Conservation (phyloP, 805 yeast genomes). For the Candida verbasci region DNA sequence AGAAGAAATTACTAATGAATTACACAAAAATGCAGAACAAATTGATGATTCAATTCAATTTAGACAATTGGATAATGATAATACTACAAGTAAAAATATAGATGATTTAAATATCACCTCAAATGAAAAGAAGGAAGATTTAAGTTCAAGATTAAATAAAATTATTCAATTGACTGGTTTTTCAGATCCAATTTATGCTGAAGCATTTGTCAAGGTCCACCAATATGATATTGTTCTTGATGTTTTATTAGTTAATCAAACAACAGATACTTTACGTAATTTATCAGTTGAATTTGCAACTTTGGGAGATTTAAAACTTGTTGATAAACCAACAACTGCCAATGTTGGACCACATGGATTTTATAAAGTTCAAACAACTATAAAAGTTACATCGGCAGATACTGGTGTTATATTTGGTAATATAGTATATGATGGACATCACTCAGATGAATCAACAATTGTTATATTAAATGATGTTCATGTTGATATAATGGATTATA, state of each 20-base stretch:
- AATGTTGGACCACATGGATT: slow-evolving; percentile 98
- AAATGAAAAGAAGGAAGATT: slow-evolving; percentile 49
- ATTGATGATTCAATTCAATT: slow-evolving; percentile 75
- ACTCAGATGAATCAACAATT: slow-evolving; percentile 82
- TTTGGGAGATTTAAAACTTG: slow-evolving; percentile 90
- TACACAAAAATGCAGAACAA: slow-evolving; percentile 63
- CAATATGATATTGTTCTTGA: slow-evolving; percentile 95
- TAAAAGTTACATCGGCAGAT: slow-evolving; percentile 94
- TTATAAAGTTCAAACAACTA: slow-evolving; percentile 81
- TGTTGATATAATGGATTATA: slow-evolving; percentile 95
- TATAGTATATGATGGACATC: slow-evolving; percentile 93
- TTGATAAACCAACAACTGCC: slow-evolving; percentile 83
- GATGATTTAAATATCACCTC: slow-evolving; percentile 50
- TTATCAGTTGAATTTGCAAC: slow-evolving; percentile 93
- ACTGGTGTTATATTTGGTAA: slow-evolving; percentile 98
- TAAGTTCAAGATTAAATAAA: slow-evolving; percentile 77
- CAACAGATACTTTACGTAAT: slow-evolving; percentile 84
- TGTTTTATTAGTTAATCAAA: slow-evolving; percentile 91
- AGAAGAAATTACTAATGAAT: slow-evolving; percentile 50
- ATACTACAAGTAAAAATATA: slow-evolving; percentile 18
- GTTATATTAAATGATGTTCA: slow-evolving; percentile 93
- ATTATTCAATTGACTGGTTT: slow-evolving; percentile 96
- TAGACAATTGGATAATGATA: slow-evolving; percentile 64
- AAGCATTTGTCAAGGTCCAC: slow-evolving; percentile 92
- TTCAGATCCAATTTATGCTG: slow-evolving; percentile 97